Conservation (phyloP, 495 filamentous ascomycete genomes). For the Filosporella fistucella region DNA sequence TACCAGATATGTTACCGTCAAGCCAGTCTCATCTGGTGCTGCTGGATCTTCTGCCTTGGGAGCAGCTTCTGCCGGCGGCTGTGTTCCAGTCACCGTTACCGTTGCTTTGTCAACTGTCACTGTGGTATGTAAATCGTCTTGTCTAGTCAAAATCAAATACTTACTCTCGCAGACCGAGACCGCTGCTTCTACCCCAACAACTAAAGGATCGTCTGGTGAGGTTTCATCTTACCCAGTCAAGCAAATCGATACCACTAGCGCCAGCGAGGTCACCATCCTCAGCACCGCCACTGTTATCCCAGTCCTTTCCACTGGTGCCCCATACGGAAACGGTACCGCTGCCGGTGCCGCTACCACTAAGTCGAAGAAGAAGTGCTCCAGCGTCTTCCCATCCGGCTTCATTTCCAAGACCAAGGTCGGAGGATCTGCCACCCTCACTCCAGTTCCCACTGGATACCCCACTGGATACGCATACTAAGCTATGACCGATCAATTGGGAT, state of each 20-base stretch:
- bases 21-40: slow-evolving; percentile 12
- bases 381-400: slow-evolving; percentile 32
- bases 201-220: not conserved
- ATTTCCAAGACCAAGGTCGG: slow-evolving; percentile 25
- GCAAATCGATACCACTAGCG: slow-evolving; percentile 5
- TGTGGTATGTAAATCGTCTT: slow-evolving; percentile 31
- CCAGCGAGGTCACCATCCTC: slow-evolving; percentile 13
- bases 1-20: slow-evolving; percentile 24
- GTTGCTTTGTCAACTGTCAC: slow-evolving; percentile 34
- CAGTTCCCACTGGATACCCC: slow-evolving; percentile 9
- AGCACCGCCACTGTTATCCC: slow-evolving; percentile 23
- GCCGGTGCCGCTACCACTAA: slow-evolving; percentile 30
- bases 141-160: slow-evolving; percentile 8
- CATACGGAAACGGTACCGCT: slow-evolving; percentile 34
- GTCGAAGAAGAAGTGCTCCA: slow-evolving; percentile 28
- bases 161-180: slow-evolving; percentile 19
- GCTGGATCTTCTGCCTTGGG: slow-evolving; percentile 21
- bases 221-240: not conserved
- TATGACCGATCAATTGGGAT: not conserved
- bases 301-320: slow-evolving; percentile 20
- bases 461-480: too few species aligned
- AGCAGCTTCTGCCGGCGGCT: slow-evolving; percentile 7
- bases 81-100: slow-evolving; percentile 32
- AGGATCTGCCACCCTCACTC: not conserved
- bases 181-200: slow-evolving; percentile 10